Base-by-base conservation (phyloP, 495 filamentous ascomycete genomes). In the Aspergillus carlsbadensis region DNA sequence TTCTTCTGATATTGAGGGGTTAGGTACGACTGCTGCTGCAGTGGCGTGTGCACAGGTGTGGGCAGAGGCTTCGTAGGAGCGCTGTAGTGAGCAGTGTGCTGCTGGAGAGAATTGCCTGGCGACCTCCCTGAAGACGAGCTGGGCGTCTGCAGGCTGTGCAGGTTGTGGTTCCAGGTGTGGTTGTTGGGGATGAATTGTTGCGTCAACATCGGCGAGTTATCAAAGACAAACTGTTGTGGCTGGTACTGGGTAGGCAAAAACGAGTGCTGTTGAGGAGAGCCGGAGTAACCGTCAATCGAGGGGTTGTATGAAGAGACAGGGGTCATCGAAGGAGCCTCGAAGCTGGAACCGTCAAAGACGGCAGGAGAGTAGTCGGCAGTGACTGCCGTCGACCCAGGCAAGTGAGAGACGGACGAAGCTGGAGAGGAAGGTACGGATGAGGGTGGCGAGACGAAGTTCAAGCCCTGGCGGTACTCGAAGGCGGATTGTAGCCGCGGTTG, bases 271-370 rank as follows among this genome's bases (percentile, higher is more conserved):
- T 63, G 67, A 17, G 68, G 70, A 18, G 74, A 74, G 20, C 56
- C 61, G 10, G 73, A 66, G 46, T 72, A 67, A 43, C 66, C 60
- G 59, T 74, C 67, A 36, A 73, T 69, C 4, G 71, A 68, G 39
- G 74, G 71, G 61, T 77, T 73, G 58, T 78, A 77, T 17, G 75
- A 78, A 39, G 71, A 70, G 26, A 63, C 67, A 21, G 72, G 71
- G 60, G 74, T 78, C 75, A 78, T 78, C 57, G 75, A 77, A 65
- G 74, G 73, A 59, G 75, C 74, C 65, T 74, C 72, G 56, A 72
- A 64, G 58, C 65, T 67, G 57, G 65, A 65, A 43, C 58, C 66
- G 63, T 76, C 74, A 49, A 61, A 60, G 60, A 60, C 63, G 58
- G 60, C 43, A 22, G 63, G 53, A 26, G 63, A 20, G 40, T 65